Evolutionary conservation across 352 stramenopile genomes (phyloP), one percentile per base, ranked within the genome.

Genomic region (Pythium volutum): DNA sequence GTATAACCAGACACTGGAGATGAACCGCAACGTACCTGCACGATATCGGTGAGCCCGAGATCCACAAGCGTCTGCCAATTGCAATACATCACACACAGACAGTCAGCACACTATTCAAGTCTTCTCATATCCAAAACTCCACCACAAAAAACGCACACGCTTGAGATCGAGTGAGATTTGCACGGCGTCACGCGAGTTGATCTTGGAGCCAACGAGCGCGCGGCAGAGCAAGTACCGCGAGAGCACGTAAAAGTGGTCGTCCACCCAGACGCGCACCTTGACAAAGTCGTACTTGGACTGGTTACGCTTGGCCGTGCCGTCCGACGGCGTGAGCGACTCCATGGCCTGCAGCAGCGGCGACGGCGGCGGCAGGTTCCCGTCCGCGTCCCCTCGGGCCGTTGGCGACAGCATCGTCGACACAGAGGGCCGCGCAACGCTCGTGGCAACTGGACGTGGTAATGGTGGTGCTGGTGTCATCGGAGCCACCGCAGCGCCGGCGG

Each of bases 241-340:
- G 46, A 95, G 70, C 51, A 95, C 87, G 77, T 95, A 95, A 39
- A 93, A 85, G 54, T 95, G 87, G 73, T 95, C 87, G 57, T 90
- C 79, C 45, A 95, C 83, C 87, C 87, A 95, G 49, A 95, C 87
- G 62, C 87, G 87, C 62, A 95, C 87, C 70, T 94, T 95, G 59
- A 95, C 80, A 55, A 93, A 95, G 60, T 95, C 87, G 69, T 95
- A 95, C 66, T 95, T 95, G 34, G 83, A 93, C 70, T 95, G 84
- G 69, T 95, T 95, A 26, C 84, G 77, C 67, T 88, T 91, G 41
- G 84, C 78, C 31, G 74, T 81, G n/a, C 55, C 56, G 52, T 66
- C 57, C 9, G 82, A 74, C 57, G 88, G 77, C 18, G 65, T 63
- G 27, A 62, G 55, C 45, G 74, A 59, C 26, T 67, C 67, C 59